These are phyloP conservation scores for Penicillium fuscoglaucum DNA, from an alignment of 2,329 filamentous ascomycete genomes.

Conservation along the genomic window DNA sequence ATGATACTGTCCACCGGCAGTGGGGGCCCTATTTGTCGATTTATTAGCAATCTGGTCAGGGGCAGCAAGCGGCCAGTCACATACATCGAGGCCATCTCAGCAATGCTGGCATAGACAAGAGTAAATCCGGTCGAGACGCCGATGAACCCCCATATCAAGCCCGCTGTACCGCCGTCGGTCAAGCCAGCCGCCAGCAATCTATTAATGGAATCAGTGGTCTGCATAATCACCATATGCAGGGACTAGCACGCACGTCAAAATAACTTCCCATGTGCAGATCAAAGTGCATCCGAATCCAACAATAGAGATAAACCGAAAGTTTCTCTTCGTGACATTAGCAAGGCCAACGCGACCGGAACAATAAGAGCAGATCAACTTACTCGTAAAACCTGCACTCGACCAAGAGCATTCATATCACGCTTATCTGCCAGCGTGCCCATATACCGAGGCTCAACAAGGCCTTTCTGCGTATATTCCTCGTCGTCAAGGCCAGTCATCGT, in stretches of 20 bases:
- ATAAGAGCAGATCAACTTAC: conserved; percentile 24
- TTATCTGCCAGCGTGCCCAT: conserved; percentile 41
- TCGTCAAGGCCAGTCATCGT: conserved; percentile 16
- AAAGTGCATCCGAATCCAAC: conserved; percentile 47
- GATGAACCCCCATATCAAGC: conserved; percentile 42
- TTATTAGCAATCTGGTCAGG: not conserved
- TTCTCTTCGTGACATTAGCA: conserved; percentile 35
- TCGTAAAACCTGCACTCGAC: conserved; percentile 42
- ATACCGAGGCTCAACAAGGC: conserved; percentile 37
- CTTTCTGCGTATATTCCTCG: conserved; percentile 25
- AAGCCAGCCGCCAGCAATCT: conserved; percentile 35
- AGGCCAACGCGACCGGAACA: not conserved
- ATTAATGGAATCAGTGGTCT: conserved; percentile 14
- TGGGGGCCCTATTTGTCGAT: conserved; percentile 37
- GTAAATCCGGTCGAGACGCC: conserved; percentile 34
- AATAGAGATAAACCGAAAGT: conserved; percentile 49
- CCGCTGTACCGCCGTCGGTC: conserved; percentile 40
- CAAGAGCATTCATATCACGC: conserved; percentile 41
- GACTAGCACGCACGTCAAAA: conserved; percentile 37
- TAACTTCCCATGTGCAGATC: conserved; percentile 47
- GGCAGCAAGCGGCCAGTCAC: not conserved
- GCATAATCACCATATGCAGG: conserved; percentile 1
- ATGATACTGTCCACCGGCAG: conserved; percentile 41
- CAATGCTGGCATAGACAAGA: conserved; percentile 41
- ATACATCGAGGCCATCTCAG: conserved; percentile 48